Conservation (phyloP, 257 asterid genomes). For the Jaltomata sinuosa region DNA sequence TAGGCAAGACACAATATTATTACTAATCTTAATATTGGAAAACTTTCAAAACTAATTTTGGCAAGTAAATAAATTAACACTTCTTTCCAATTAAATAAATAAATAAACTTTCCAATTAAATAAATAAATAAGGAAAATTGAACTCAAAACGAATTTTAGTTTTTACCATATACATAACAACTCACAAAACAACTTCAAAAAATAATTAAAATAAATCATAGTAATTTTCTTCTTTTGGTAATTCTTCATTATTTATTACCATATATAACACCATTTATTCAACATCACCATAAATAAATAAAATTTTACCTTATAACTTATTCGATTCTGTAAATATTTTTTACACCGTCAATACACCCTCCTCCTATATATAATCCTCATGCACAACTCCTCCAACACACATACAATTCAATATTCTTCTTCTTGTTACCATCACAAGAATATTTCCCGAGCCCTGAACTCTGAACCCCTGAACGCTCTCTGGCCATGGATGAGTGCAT, state of each 20-base stretch:
- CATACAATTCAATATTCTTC: background rate
- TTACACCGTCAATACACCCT: background rate
- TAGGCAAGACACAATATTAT: background rate
- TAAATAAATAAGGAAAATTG: background rate
- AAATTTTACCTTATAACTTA: background rate
- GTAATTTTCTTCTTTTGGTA: background rate
- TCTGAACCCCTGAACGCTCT: background rate
- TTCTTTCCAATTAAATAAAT: background rate
- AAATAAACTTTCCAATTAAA: no score
- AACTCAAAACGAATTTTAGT: no score
- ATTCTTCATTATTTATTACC: background rate
- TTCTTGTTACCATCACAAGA: background rate
- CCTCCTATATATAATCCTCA: background rate
- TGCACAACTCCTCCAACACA: background rate
- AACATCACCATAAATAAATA: background rate
- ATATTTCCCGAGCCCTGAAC: background rate
- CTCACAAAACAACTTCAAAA: background rate
- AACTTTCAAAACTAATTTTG: background rate
- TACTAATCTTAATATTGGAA: background rate
- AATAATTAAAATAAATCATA: background rate
- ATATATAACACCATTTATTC: background rate
- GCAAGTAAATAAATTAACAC: background rate
- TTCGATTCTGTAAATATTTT: background rate
- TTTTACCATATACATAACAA: background rate
- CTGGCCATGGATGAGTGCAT: background rate